These are phyloP conservation scores for Tuber aestivum DNA, from an alignment of 495 filamentous ascomycete genomes.

Conservation along the genomic window DNA sequence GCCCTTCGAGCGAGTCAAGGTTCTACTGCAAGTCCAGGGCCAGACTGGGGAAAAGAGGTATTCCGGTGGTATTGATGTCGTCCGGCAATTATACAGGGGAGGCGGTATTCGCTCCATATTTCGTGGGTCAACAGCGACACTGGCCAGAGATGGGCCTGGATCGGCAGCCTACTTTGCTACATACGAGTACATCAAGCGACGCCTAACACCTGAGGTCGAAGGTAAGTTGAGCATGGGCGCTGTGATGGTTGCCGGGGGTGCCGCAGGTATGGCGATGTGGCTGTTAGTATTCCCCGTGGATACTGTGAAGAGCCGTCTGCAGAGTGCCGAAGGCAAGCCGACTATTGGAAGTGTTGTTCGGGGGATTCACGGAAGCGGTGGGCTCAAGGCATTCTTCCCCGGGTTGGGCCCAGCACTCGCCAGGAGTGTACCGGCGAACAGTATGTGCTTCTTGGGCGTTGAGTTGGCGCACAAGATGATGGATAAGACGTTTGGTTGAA, in stretches of 20 bases:
- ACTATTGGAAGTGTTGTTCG: slow-evolving; percentile 74
- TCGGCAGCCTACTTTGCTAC: slow-evolving; percentile 93
- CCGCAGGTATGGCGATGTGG: slow-evolving; percentile 97
- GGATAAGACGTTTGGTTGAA: slow-evolving; percentile 61
- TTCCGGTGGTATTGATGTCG: slow-evolving; percentile 82
- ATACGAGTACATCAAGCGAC: slow-evolving; percentile 89
- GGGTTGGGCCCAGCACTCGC: slow-evolving; percentile 89
- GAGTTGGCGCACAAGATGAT: slow-evolving; percentile 77
- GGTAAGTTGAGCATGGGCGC: slow-evolving; percentile 72
- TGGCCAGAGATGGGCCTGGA: slow-evolving; percentile 89
- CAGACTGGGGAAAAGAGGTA: slow-evolving; percentile 93
- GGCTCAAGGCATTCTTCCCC: slow-evolving; percentile 92
- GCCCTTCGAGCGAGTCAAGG: slow-evolving; percentile 97
- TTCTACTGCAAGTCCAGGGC: slow-evolving; percentile 94
- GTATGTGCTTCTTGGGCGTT: slow-evolving; percentile 64
- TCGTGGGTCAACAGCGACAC: slow-evolving; percentile 80
- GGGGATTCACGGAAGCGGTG: slow-evolving; percentile 71
- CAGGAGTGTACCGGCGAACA: slow-evolving; percentile 91
- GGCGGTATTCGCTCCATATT: slow-evolving; percentile 88
- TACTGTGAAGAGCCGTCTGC: slow-evolving; percentile 88
- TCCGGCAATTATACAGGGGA: slow-evolving; percentile 85
- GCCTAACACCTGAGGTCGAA: slow-evolving; percentile 76
- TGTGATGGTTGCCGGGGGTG: slow-evolving; percentile 79
- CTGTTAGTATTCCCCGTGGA: slow-evolving; percentile 97
- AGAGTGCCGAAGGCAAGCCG: slow-evolving; percentile 82